Percentiles rank a stretch among this genome's conserved stretches.
phyloP scores from a whole-genome alignment of 2,329 filamentous ascomycete species.

The Colletotrichum acutatum region DNA sequence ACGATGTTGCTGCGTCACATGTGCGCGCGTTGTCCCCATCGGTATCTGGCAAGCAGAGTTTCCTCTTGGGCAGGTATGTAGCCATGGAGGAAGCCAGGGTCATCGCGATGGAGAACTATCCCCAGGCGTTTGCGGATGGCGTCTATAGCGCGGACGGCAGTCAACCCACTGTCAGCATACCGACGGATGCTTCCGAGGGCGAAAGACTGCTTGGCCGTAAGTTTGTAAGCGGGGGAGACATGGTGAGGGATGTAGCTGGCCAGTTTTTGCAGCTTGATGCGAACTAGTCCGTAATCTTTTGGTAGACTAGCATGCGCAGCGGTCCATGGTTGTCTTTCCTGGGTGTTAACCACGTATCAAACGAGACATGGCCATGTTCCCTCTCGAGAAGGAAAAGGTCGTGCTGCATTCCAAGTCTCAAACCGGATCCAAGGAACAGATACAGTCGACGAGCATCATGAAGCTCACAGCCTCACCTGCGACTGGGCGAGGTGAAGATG shows the following conservation, averaged over 20 bases:
- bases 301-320: not conserved
- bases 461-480: not conserved
- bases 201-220: constrained; percentile 46
- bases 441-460: not conserved
- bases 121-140: constrained; percentile 8
- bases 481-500: not conserved
- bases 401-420: not conserved
- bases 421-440: not conserved
- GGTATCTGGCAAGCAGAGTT: constrained; percentile 41
- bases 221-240: constrained; percentile 45
- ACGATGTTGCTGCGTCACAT: constrained; percentile 51
- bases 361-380: not conserved
- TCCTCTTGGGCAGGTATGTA: constrained; percentile 10
- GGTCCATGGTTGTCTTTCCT: not conserved
- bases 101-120: constrained; percentile 2
- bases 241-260: constrained; percentile 44
- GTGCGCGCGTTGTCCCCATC: constrained; percentile 46
- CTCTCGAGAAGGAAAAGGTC: not conserved
- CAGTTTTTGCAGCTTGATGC: constrained; percentile 46
- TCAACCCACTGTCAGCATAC: constrained; percentile 1
- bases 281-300: not conserved
- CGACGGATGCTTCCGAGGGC: constrained; percentile 42
- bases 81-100: constrained; percentile 1
- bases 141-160: not conserved
- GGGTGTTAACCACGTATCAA: not conserved